phyloP scores from a whole-genome alignment of 345 rosid species.

The Bruguiera sexangula region DNA sequence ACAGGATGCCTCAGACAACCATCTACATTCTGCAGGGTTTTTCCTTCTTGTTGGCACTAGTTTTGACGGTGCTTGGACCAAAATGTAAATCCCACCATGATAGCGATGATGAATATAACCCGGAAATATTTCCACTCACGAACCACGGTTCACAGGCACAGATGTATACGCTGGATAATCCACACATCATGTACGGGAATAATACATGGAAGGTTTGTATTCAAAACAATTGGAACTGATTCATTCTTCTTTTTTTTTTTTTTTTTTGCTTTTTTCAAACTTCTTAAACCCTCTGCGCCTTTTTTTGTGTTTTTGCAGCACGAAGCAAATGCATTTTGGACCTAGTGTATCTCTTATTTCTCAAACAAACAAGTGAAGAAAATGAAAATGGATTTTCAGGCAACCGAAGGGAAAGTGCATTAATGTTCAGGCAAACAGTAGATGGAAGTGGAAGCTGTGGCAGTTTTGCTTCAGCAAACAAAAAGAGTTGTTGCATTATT shows the following conservation, averaged over 20 bases:
- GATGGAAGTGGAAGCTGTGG: too few relatives aligned
- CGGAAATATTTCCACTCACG: constrained; percentile 36
- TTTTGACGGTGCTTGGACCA: constrained; percentile 29
- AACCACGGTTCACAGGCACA: constrained; percentile 22
- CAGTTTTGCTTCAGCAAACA: too few relatives aligned
- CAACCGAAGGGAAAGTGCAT: too few relatives aligned
- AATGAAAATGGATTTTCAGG: not conserved
- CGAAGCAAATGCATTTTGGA: too few relatives aligned
- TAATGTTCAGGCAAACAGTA: too few relatives aligned
- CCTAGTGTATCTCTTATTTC: too few relatives aligned
- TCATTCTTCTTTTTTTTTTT: not conserved
- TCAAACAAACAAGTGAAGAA: constrained; percentile 9
- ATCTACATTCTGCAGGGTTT: constrained; percentile 30
- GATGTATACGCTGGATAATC: constrained; percentile 19
- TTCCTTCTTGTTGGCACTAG: constrained; percentile 35
- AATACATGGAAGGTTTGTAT: constrained; percentile 30
- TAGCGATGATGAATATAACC: constrained; percentile 29
- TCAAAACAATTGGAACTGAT: not conserved
- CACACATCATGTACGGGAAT: constrained; percentile 11
- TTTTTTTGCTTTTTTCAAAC: not conserved
- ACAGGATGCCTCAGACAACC: not conserved
- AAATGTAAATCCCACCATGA: constrained; percentile 19
- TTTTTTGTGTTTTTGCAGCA: too few relatives aligned
- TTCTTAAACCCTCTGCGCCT: not conserved
- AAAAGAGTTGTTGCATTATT: too few relatives aligned